Conservation (phyloP, 805 yeast species). For the Barnettozyma pratensis region DNA sequence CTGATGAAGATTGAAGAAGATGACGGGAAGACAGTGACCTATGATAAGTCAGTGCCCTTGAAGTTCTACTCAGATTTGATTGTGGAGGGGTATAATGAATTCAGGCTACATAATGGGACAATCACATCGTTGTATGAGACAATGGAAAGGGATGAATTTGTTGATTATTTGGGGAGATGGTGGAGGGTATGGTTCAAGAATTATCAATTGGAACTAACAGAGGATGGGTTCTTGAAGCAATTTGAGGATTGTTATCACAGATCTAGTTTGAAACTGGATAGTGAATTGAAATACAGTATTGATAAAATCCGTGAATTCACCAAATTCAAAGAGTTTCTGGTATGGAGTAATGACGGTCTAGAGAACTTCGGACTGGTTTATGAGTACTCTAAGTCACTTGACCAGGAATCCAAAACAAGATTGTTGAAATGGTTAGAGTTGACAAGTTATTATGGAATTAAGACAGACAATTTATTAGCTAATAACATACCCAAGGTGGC, state of each 20-base stretch:
- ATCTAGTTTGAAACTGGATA: conserved; percentile 23
- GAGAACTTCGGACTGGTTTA: conserved; percentile 20
- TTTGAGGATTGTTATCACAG: conserved; percentile 19
- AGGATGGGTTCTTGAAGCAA: conserved; percentile 31
- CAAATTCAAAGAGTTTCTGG: conserved; percentile 16
- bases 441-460: conserved; percentile 11
- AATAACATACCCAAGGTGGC: conserved; percentile 20
- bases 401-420: conserved; percentile 6
- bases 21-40: conserved; percentile 8
- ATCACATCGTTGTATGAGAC: conserved; percentile 13
- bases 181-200: conserved; percentile 33
- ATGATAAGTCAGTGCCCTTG: conserved; percentile 21
- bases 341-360: conserved; percentile 12
- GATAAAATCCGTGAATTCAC: conserved; percentile 6
- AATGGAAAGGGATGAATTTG: conserved; percentile 16
- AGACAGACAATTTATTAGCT: conserved; percentile 10
- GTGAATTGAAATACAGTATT: conserved; percentile 10
- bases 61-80: conserved; percentile 23
- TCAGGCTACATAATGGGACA: conserved; percentile 22
- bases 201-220: conserved; percentile 24
- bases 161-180: conserved; percentile 26
- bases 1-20: conserved; percentile 17
- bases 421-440: conserved; percentile 21
- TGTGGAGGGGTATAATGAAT: conserved; percentile 23
- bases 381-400: conserved; percentile 10